phyloP scores from a whole-genome alignment of 169 alveolate species.

The Amoebophrya sp. region DNA sequence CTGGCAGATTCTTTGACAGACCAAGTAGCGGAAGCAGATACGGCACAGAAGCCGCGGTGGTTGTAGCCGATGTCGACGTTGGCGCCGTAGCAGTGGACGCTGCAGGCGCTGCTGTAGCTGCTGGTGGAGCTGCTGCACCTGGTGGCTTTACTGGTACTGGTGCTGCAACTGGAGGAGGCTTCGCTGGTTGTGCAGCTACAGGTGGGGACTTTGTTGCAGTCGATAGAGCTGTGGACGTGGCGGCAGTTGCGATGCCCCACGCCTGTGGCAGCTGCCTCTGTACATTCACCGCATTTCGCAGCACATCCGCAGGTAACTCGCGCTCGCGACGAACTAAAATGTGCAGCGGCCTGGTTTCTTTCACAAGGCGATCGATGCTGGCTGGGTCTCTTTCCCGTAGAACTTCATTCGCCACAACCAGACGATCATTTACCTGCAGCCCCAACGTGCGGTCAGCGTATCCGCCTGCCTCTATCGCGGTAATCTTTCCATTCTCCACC shows the following conservation, averaged over 20 bases:
- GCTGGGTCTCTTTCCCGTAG: not conserved
- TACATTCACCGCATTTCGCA: not conserved
- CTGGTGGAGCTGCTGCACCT: not conserved
- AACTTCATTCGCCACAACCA: not conserved
- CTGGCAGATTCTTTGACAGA: not conserved
- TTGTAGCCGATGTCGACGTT: not conserved
- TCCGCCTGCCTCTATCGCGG: not conserved
- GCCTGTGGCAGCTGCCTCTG: not conserved
- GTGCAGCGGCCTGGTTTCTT: not conserved
- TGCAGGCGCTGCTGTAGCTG: not conserved
- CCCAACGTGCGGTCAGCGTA: not conserved
- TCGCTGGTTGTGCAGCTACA: not conserved
- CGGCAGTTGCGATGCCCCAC: not conserved
- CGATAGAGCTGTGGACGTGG: not conserved
- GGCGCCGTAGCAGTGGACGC: not conserved
- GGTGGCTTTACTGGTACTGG: not conserved
- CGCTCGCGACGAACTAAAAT: not conserved
- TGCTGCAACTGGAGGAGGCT: not conserved
- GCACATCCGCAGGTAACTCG: not conserved
- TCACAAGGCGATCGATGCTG: not conserved
- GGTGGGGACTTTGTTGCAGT: not conserved
- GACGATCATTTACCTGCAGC: not conserved
- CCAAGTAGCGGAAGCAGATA: not conserved
- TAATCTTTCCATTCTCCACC: not conserved
- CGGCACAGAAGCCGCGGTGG: not conserved